Evolutionary conservation across 1,284 basidiomycete genomes (phyloP).

Genomic region (Pholiota adiposa): DNA sequence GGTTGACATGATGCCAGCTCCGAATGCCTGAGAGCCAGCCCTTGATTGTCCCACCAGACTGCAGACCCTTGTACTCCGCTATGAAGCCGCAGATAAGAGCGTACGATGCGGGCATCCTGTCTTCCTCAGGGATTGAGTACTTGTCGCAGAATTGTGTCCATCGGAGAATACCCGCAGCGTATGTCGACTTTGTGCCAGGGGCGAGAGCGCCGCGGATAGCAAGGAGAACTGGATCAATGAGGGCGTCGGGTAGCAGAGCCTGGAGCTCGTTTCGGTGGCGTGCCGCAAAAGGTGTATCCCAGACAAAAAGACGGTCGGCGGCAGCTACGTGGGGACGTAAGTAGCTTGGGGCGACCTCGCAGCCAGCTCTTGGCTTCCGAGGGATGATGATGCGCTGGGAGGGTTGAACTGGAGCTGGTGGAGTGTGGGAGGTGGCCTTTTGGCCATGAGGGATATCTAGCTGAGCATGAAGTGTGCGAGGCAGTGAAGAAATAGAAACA

Average conservation of each 20-base stretch:
- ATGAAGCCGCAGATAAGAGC: conserved; percentile 32
- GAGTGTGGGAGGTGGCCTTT: no score
- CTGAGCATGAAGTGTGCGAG: no score
- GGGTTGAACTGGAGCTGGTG: no score
- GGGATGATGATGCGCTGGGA: neutral
- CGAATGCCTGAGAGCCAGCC: no score
- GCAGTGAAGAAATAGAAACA: no score
- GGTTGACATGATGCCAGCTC: no score
- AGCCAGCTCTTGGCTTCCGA: neutral
- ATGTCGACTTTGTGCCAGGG: conserved; percentile 27
- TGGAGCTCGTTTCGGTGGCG: neutral
- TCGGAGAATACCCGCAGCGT: conserved; percentile 36
- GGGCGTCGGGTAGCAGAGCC: neutral
- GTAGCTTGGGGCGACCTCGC: conserved; percentile 1
- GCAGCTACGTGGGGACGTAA: conserved; percentile 29
- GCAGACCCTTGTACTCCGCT: neutral
- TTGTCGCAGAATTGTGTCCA: conserved; percentile 41
- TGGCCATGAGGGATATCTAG: no score
- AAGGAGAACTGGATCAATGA: conserved; percentile 5
- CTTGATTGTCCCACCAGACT: no score
- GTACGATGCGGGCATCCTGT: conserved; percentile 36
- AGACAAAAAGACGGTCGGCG: conserved; percentile 23
- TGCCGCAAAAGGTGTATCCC: conserved; percentile 30
- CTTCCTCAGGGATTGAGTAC: conserved; percentile 27
- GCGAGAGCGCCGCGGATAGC: conserved; percentile 17